These are phyloP conservation scores for Pichia occidentalis DNA, from an alignment of 805 yeast species.

Conservation along the genomic window DNA sequence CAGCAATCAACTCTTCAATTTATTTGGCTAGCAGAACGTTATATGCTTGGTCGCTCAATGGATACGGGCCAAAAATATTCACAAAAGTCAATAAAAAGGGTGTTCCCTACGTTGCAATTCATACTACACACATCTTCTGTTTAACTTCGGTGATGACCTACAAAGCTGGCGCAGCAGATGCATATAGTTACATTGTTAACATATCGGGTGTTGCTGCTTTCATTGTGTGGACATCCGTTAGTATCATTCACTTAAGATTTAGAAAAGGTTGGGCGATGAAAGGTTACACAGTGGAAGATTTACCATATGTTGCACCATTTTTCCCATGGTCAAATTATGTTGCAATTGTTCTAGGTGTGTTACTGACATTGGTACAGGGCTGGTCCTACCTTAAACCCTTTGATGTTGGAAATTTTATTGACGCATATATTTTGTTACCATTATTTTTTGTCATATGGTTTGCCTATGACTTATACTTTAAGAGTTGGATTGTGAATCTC, in stretches of 20 bases:
- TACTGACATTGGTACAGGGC: conserved; percentile 57
- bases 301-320: conserved; percentile 47
- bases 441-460: conserved; percentile 39
- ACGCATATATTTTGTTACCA: conserved; percentile 59
- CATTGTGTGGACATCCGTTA: conserved; percentile 59
- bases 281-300: conserved; percentile 38
- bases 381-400: conserved; percentile 60
- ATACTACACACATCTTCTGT: conserved; percentile 47
- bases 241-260: conserved; percentile 51
- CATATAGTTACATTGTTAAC: conserved; percentile 55
- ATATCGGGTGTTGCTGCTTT: conserved; percentile 63
- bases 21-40: conserved; percentile 65
- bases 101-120: conserved; percentile 57
- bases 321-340: conserved; percentile 46
- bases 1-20: conserved; percentile 64
- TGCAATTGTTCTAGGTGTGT: conserved; percentile 43
- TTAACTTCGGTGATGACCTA: conserved; percentile 51
- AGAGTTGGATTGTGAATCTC: conserved; percentile 29
- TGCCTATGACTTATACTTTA: conserved; percentile 19
- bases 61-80: conserved; percentile 40
- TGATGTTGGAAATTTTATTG: conserved; percentile 47
- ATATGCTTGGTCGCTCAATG: conserved; percentile 55
- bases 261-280: conserved; percentile 40
- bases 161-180: conserved; percentile 52
- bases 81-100: conserved; percentile 49